A percentile compares a stretch with the other conserved stretches of the same genome.
Evolutionary conservation across 2,329 filamentous ascomycete genomes (phyloP).

Genomic region (Daldinia eschscholtzii): DNA sequence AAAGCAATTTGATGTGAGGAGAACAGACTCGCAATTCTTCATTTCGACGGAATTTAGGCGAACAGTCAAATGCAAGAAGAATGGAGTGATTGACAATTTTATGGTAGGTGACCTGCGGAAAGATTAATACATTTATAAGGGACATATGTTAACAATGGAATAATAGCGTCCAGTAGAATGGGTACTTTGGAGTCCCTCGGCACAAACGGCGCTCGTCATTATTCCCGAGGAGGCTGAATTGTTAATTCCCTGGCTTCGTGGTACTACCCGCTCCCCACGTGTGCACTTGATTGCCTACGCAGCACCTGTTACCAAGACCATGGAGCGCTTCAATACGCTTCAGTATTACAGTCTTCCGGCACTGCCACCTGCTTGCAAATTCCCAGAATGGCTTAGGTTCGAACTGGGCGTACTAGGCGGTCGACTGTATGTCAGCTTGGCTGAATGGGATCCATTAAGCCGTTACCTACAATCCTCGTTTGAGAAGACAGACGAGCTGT

Average conservation of each 20-base stretch:
- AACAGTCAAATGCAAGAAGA: slow-evolving; percentile 54
- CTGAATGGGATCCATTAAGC: slow-evolving; percentile 58
- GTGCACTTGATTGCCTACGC: slow-evolving; percentile 69
- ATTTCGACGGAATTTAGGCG: slow-evolving; percentile 62
- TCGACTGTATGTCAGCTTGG: slow-evolving; percentile 68
- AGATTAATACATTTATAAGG: background rate
- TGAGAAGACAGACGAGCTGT: slow-evolving; percentile 6
- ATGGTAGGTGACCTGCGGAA: slow-evolving; percentile 46
- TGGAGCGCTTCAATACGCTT: slow-evolving; percentile 70
- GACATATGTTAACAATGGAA: slow-evolving; percentile 15
- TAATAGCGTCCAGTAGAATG: slow-evolving; percentile 67
- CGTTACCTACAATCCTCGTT: slow-evolving; percentile 49
- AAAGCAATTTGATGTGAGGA: slow-evolving; percentile 50
- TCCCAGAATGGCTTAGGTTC: slow-evolving; percentile 66
- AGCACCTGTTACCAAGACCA: slow-evolving; percentile 70
- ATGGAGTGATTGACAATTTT: slow-evolving; percentile 51
- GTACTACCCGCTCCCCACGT: background rate
- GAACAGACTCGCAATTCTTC: slow-evolving; percentile 51
- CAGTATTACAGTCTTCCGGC: slow-evolving; percentile 65
- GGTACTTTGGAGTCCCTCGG: slow-evolving; percentile 66
- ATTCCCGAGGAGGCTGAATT: slow-evolving; percentile 73
- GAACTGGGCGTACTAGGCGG: slow-evolving; percentile 73
- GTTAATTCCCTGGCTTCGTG: slow-evolving; percentile 61
- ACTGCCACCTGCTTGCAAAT: slow-evolving; percentile 55
- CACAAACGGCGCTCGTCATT: slow-evolving; percentile 66